Conservation (phyloP, 345 rosid genomes). For the Barbarea vulgaris region DNA sequence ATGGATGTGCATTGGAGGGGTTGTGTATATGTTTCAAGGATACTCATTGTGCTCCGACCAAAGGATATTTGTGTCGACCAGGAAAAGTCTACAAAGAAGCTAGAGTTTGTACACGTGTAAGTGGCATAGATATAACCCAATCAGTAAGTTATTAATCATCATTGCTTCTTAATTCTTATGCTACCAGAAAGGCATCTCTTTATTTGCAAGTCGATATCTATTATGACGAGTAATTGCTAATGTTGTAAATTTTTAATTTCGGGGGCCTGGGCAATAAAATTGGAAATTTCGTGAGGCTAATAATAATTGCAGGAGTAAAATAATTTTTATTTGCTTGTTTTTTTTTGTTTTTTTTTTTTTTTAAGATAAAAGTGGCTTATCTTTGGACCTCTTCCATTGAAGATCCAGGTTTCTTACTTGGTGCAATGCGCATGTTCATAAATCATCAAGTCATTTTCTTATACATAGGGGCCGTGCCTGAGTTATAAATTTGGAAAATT, state of each 20-base stretch:
- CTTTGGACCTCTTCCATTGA: not conserved
- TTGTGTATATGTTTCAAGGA: constrained; percentile 72
- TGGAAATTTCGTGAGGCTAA: no score
- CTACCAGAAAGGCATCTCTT: not conserved
- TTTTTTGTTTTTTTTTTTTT: no score
- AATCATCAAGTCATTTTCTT: no score
- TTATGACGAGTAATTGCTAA: not conserved
- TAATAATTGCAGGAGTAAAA: no score
- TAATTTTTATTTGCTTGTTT: no score
- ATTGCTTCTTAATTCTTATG: not conserved
- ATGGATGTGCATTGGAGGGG: constrained; percentile 80
- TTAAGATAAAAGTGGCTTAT: no score
- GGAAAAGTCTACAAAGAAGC: constrained; percentile 65
- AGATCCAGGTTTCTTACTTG: not conserved
- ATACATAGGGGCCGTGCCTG: no score
- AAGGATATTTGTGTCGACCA: constrained; percentile 65
- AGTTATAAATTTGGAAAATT: no score
- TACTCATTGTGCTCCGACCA: constrained; percentile 65
- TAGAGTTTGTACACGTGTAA: constrained; percentile 52
- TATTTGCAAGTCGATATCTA: not conserved
- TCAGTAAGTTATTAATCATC: not conserved
- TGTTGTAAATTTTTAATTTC: not conserved
- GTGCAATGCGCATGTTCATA: not conserved
- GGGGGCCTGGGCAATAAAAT: not conserved
- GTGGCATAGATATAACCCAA: not conserved